These are phyloP conservation scores for Solanum etuberosum DNA, from an alignment of 257 asterid genomes.

Conservation along the genomic window DNA sequence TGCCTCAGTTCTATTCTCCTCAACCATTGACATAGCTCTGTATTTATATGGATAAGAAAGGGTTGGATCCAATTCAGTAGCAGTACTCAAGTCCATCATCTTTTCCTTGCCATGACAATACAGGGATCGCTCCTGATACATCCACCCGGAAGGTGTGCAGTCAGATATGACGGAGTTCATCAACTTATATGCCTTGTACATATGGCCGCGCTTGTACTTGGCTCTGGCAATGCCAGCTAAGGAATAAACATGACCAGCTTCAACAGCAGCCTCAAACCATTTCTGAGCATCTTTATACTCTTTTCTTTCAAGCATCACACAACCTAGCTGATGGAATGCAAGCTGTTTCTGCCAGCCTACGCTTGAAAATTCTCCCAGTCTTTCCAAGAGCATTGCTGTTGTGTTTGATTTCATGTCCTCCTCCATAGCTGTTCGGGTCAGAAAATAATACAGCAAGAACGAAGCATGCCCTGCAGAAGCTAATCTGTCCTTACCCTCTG, in stretches of 20 bases:
- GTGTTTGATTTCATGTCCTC: slow-evolving; percentile 66
- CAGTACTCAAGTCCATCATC: slow-evolving; percentile 54
- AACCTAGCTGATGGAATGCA: slow-evolving; percentile 77
- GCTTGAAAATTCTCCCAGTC: slow-evolving; percentile 61
- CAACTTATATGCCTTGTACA: slow-evolving; percentile 62
- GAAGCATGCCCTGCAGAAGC: slow-evolving; percentile 68
- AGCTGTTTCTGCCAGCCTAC: slow-evolving; percentile 73
- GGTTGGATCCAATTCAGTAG: slow-evolving; percentile 92
- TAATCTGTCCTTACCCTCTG: slow-evolving; percentile 56
- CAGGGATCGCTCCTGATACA: slow-evolving; percentile 89
- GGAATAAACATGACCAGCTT: slow-evolving; percentile 70
- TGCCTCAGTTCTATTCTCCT: slow-evolving; percentile 41
- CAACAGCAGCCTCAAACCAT: slow-evolving; percentile 71
- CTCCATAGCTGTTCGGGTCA: slow-evolving; percentile 76
- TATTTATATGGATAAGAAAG: slow-evolving; percentile 80
- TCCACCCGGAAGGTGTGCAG: slow-evolving; percentile 70
- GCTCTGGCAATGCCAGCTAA: slow-evolving; percentile 79
- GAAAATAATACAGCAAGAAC: slow-evolving; percentile 51
- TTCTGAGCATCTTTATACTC: slow-evolving; percentile 93
- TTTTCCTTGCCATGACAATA: slow-evolving; percentile 67
- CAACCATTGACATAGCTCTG: slow-evolving; percentile 51
- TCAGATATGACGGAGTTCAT: slow-evolving; percentile 71
- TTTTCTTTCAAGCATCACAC: slow-evolving; percentile 83
- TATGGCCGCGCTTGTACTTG: slow-evolving; percentile 71
- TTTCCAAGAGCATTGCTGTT: slow-evolving; percentile 75